Conservation (phyloP, 257 asterid species). For the Nicotiana benthamiana region DNA sequence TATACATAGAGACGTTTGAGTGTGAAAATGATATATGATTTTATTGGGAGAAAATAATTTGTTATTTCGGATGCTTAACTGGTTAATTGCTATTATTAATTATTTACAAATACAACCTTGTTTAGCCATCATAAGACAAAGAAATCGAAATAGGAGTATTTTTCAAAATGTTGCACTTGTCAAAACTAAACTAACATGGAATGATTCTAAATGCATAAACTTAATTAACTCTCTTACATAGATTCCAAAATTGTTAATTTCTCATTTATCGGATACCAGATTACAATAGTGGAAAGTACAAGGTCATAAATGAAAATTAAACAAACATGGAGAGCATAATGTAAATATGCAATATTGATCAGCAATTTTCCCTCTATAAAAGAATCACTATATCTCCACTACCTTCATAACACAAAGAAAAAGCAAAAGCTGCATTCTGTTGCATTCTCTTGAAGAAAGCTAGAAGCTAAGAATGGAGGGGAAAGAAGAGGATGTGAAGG, state of each 20-base stretch:
- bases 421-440: background rate
- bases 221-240: background rate
- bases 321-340: background rate
- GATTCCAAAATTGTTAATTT: background rate
- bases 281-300: background rate
- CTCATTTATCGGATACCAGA: background rate
- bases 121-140: background rate
- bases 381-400: background rate
- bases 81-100: background rate
- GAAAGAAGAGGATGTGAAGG: slow-evolving; percentile 67
- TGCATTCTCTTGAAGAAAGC: background rate
- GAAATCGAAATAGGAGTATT: background rate
- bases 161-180: background rate
- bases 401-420: background rate
- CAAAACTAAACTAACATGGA: background rate
- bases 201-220: background rate
- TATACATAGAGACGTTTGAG: background rate
- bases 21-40: background rate
- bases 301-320: background rate
- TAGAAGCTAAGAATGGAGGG: slow-evolving; percentile 42
- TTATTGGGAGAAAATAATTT: background rate
- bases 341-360: background rate
- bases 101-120: background rate
- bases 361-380: slow-evolving; percentile 3
- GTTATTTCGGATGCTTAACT: background rate